Evolutionary conservation across 106 monocot genomes (phyloP), one percentile per base, ranked within the genome.

Genomic region (Alisma plantagoaquatica): DNA sequence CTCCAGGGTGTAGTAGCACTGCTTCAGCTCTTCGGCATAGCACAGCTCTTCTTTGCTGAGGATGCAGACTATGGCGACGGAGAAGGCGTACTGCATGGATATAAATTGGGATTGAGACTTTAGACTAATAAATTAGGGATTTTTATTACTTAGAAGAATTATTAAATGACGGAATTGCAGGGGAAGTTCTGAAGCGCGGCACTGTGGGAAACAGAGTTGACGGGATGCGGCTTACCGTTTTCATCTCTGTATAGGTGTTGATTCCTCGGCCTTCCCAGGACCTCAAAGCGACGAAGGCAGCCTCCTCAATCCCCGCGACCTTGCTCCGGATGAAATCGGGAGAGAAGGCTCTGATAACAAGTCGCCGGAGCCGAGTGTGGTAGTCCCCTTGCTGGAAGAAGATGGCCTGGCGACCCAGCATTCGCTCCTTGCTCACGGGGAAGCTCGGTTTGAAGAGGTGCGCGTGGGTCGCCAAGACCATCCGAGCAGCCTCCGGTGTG

Each of bases 401-500:
- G 11, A 62, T 33, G 9, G 62, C 62, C 51, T 41, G 33, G 16
- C 21, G 42, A 10, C 62, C 62, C 4, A 62, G n/a, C 62, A 62
- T 62, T 19, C 49, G 33, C 38, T 51, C 26, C 32, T 62, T 62
- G 51, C 62, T 62, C 11, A 38, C 33, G 15, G 62, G 62, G 62
- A 50, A 92, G 2, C 85, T 92, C 3, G 91, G 85, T 65, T 86
- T 92, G 62, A 62, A 62, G 10, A 62, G 33, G 17, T 41, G 32
- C 4, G 62, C 51, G 18, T 46, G 49, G 9, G 62, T 51, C 16
- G 41, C 49, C 10, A 62, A 27, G 29, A 62, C 62, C 25, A 62
- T 33, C 33, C 41, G 49, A 25, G 51, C 49, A 8, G 62, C 62
- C 25, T 33, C 51, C 3, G 62, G 51, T 22, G 38, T 62, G 21